Evolutionary conservation across 176 grass and related monocot genomes (phyloP), one percentile per base, ranked within the genome.

Genomic region (Eleusine coracana): DNA sequence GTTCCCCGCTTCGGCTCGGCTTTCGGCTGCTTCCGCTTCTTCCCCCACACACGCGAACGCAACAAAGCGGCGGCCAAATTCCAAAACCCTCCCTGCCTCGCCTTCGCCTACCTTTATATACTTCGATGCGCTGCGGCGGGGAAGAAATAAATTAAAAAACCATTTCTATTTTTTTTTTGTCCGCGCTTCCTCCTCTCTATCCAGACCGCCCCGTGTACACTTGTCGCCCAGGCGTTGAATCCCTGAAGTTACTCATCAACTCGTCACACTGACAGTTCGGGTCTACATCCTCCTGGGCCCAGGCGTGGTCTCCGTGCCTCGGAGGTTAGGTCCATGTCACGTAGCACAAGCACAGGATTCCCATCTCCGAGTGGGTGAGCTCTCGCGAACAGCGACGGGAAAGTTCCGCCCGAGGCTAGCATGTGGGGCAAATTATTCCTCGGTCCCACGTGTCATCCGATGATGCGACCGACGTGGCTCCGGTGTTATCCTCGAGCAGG

Each of bases 61-160:
- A 29, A 85, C 77, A 68, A 2, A 46, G 68, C 79, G 88, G 79
- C 68, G 83, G 83, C 79, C 79, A 78, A 86, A 90, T 76, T 90
- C 79, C 88, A 83, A 86, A 83, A 86, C 68, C 83, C 50, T 86
- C 88, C 78, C 50, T 55, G 48, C 40, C 84, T 60, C 38, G 0
- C 38, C 39, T 73, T 81, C 79, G 72, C 83, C 78, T 82, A 41
- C 59, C 78, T 73, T 85, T 82, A 78, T 86, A 86, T 89, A 89
- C 49, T 51, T 51, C 76, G 73, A 86, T n/a, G 73, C 15, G n/a
- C 38, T 55, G 77, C 72, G 71, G 65, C 36, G 27, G 51, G 18
- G 74, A 60, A 59, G 77, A 39, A 85, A 79, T 73, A 28, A 67
- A 78, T 80, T 74, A 73, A 75, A 79, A 76, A 65, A 58, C 14